Evolutionary conservation across 768 basidiomycete genomes (phyloP), one percentile per base, ranked within the genome.

Genomic region (Paxillus rubicundulus): DNA sequence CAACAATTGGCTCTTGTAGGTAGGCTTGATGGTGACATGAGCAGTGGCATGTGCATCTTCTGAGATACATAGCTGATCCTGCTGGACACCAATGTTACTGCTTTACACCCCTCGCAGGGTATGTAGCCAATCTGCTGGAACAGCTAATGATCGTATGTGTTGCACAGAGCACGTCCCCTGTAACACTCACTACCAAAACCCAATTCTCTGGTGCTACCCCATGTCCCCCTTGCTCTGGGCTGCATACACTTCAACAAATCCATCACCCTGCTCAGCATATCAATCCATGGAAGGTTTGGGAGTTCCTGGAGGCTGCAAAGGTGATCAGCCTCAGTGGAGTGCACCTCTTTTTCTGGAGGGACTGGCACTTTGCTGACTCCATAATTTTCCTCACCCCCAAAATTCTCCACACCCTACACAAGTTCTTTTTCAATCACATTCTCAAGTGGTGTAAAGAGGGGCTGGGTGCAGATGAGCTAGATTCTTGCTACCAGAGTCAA

Each of bases 331-430:
- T 62, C 14, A 52, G 20, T 17, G 61, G 61, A 0, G 48, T 63
- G 0, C 52, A 56, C 9, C 50, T 47, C 0, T 74, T 68, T 0
- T 74, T 77, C 51, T 77, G 72, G 72, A 45, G 63, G 5, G 61
- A 76, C 49, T 77, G 69, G 68, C 41, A 55, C 2, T 56, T 70
- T 10, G 57, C 70, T 1, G 58, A 73, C 40, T 72, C 70, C 3
- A 57, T 64, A 0, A 52, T 33, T 1, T 74, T 75, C 51, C 61
- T 76, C 7, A 67, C 70, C 0, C 65, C 65, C 1, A 72, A 77
- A 28, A 27, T 43, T 34, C 27, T 60, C 1, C 55, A 60, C 7
- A 51, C 47, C 3, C 3, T 24, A 0, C 54, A 54, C 9, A 60
- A 60, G 20, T 56, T 55, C 9, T 60, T n/a, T n/a, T n/a, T n/a